Evolutionary conservation across 805 yeast species (phyloP).

Genomic region (Cyberlindnera maritima): DNA sequence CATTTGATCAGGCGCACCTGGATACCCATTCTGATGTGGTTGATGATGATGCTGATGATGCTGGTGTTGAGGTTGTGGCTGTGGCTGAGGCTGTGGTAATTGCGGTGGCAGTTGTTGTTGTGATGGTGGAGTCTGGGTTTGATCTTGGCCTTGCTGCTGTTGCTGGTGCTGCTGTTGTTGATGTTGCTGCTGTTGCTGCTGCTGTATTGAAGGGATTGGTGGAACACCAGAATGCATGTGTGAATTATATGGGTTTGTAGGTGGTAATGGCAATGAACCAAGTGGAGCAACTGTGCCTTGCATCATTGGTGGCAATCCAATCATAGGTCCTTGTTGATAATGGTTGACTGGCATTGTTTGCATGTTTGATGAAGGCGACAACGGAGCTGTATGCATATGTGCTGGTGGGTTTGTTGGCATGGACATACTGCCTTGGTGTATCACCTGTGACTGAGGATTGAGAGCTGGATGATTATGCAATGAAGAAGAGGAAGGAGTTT

Average conservation of each 20-base stretch:
- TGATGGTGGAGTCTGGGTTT: not conserved
- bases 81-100: not conserved
- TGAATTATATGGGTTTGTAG: not conserved
- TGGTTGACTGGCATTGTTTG: conserved; percentile 5
- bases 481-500: not conserved
- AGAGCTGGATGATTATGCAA: not conserved
- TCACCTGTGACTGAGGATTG: not conserved
- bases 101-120: not conserved
- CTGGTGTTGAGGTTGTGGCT: not conserved
- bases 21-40: not conserved
- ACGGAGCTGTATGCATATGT: conserved; percentile 1
- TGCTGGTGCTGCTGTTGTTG: conserved; percentile 1
- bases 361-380: not conserved
- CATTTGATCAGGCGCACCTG: conserved; percentile 1
- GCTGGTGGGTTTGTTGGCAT: not conserved
- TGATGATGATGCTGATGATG: conserved; percentile 6
- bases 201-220: not conserved
- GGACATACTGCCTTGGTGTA: conserved; percentile 4
- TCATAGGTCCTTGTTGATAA: conserved; percentile 6
- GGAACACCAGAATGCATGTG: conserved; percentile 1
- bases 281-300: not conserved
- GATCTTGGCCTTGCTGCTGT: not conserved
- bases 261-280: not conserved
- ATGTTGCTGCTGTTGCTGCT: conserved; percentile 1
- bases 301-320: conserved; percentile 12